Evolutionary conservation across 352 stramenopile genomes (phyloP), one percentile per base, ranked within the genome.

Genomic region (Pythium aristosporum): DNA sequence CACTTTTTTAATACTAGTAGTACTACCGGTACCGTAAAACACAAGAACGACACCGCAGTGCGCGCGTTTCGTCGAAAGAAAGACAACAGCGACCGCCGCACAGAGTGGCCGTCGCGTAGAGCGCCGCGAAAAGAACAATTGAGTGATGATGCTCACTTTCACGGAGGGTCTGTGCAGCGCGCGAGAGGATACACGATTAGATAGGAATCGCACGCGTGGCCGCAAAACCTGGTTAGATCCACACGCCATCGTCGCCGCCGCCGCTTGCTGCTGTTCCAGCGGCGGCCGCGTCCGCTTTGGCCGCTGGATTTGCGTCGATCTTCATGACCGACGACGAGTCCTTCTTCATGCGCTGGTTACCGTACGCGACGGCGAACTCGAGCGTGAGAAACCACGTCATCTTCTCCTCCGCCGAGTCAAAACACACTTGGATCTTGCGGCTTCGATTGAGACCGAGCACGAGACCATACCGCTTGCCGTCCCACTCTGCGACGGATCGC

Each of bases 321-420:
- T 81, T 85, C 47, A 81, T 63, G 4, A 73, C 82, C 20, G 75
- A 67, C 47, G 75, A 85, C n/a, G 75, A 67, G 53, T 88, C 79
- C 57, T 85, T 85, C 74, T 88, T 90, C 79, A 90, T 88, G 23
- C 82, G 76, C 61, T 80, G 76, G 1, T 68, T 69, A 20, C 77
- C 79, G 56, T 88, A 91, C 36, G 82, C 86, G 7, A 91, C 79
- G 0, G 82, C 82, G 53, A 91, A 88, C 65, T 91, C 82, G 30
- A 91, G 74, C 55, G 81, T 91, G 25, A 92, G 68, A 58, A 92
- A 88, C 83, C 83, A 92, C 46, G 79, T 87, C 76, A 89, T 92
- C 57, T 90, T 90, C 63, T 92, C 83, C 65, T 92, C 83, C 12
- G 82, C 80, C 37, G 79, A 89, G 56, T 92, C 83, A 46, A 89